Base-by-base conservation (phyloP, 2,329 filamentous ascomycete species). In the Claviceps africana region DNA sequence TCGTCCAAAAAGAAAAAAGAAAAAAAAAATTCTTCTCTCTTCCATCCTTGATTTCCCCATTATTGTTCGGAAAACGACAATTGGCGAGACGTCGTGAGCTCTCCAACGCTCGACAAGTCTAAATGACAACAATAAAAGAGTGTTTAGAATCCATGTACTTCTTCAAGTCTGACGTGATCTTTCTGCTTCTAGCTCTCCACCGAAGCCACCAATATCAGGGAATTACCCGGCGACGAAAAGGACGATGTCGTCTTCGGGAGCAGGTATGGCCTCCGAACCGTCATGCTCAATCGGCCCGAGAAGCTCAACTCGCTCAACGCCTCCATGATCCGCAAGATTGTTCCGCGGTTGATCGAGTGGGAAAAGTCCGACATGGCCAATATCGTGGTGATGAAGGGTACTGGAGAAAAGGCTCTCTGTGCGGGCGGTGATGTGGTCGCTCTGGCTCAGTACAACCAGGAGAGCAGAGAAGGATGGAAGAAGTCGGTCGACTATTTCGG, bases 291-390 rank as follows among this genome's bases (percentile, higher is more conserved):
- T 74, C 83, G 93, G 54, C 93, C 91, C 6, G 77, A 79, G 64
- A 95, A 96, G 73, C 78, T 89, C 66, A 97, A 98, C 71, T 86
- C 91, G 28, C 81, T 98, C 59, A 90, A 94, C 67, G 86, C 77
- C 50, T 96, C 90, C 53, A 98, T 98, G 94, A 86, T 85, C 56
- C 81, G 87, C 62, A 97, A 98, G 73, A 97, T 98, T 61, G 74
- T 89, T 47, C 90, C 91, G 22, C 81, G 93, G 53, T 69, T 98
- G 64, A 76, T 87, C 63, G 91, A 97, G 74, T 98, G 90, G 90
- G 82, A 87, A 63, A 93, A 94, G 70, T 97, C 91, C 30, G 85
- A 95, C 64, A 76, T 98, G 72, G 90, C 93, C 52, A 95, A 95
- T 67, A 82, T 97, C 7, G 73, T 98, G 53, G 79, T 98, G 59